Conservation (phyloP, 2,329 filamentous ascomycete species). For the Ophiostoma pallidulum region DNA sequence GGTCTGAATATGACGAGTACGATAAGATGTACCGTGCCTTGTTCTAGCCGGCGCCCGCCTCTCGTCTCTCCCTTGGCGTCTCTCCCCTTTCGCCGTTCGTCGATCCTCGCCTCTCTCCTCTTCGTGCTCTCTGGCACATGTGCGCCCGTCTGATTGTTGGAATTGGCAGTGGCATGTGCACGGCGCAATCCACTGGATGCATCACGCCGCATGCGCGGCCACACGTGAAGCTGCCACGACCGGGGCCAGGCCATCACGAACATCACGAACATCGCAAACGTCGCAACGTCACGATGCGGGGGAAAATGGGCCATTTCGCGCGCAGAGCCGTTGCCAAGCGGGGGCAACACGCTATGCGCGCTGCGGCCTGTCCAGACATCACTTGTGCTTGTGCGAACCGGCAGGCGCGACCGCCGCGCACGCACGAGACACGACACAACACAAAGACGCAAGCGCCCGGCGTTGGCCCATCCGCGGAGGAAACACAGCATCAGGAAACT, state of each 20-base stretch:
- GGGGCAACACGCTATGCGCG: too few species aligned
- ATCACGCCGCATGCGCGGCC: background rate
- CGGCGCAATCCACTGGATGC: background rate
- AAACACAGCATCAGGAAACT: background rate
- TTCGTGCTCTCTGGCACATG: background rate
- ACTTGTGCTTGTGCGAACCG: background rate
- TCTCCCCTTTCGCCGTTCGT: background rate
- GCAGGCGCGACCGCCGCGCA: background rate
- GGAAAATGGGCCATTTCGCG: too few species aligned
- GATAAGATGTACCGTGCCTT: too few species aligned
- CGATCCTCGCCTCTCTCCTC: background rate
- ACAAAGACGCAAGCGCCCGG: too few species aligned
- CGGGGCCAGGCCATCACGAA: too few species aligned
- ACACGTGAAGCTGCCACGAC: too few species aligned
- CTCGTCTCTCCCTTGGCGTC: too few species aligned
- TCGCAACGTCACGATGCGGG: background rate
- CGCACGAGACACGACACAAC: background rate
- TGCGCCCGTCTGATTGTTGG: slow-evolving; percentile 3
- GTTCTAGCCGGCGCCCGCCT: too few species aligned
- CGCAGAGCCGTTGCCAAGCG: background rate
- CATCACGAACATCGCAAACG: too few species aligned
- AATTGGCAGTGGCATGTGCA: background rate
- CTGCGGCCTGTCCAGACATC: background rate
- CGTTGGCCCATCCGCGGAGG: too few species aligned
- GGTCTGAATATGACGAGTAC: too few species aligned